Percentiles rank a stretch among this genome's conserved stretches.
phyloP scores from a whole-genome alignment of 140 eudicot species.

The Flaveria floridana region DNA sequence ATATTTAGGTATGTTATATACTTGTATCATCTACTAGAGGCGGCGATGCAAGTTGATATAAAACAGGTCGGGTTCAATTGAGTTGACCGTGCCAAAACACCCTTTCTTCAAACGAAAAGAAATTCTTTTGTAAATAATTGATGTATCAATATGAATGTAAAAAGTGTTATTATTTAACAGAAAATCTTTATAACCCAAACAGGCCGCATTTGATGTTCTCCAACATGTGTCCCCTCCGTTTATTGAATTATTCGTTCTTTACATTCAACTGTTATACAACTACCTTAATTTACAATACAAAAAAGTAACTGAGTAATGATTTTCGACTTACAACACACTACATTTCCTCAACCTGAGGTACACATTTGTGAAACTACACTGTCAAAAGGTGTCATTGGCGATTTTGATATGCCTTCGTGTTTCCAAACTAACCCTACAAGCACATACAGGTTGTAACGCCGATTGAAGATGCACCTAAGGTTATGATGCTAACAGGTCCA shows the following conservation, averaged over 20 bases:
- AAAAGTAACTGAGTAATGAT: not conserved
- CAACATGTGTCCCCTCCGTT: not conserved
- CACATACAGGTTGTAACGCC: no score
- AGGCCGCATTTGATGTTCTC: not conserved
- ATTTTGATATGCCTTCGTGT: no score
- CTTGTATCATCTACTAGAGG: not conserved
- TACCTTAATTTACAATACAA: not conserved
- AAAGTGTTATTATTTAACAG: no score
- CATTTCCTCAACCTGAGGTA: conserved; percentile 4
- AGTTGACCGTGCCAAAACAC: not conserved
- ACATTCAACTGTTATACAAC: conserved; percentile 12
- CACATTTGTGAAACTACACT: conserved; percentile 18
- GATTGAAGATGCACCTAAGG: conserved; percentile 21
- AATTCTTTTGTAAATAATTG: not conserved
- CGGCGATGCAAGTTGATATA: no score
- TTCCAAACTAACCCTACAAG: no score
- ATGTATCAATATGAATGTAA: no score
- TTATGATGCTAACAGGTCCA: conserved; percentile 18
- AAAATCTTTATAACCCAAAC: not conserved
- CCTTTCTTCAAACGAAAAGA: not conserved
- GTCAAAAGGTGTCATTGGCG: not conserved
- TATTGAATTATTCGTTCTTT: conserved; percentile 23
- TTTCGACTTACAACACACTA: conserved; percentile 16
- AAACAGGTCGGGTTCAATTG: not conserved
- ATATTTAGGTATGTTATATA: conserved; percentile 5